Evolutionary conservation across 345 rosid genomes (phyloP), one percentile per base, ranked within the genome.

Genomic region (Eucalyptus sp.): DNA sequence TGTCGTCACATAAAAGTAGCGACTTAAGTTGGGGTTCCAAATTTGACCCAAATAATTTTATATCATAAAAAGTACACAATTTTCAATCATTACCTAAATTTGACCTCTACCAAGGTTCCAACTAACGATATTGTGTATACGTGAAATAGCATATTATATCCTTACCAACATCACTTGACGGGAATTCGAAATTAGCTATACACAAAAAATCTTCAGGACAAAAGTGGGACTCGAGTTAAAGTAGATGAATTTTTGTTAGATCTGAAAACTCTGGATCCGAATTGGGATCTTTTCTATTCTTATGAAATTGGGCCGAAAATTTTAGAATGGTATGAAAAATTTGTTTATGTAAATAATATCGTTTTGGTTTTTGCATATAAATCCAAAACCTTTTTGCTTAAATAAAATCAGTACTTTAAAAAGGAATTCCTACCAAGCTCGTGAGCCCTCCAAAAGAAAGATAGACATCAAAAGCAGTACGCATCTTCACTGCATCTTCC

Each of bases 181-280:
- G 18, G 6, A 31, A 66, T 66, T 66, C 3, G 43, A 60, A 2
- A 20, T 20, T 8, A 20, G 20, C 22, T 7, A 31, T 68, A 31
- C 10, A 16, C 20, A 2, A 31, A 66, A 31, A 66, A 7, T 37
- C 6, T 7, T 29, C 9, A 2, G 31, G 3, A 31, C 5, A 71
- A 71, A 71, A 9, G 7, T 71, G 25, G 5, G 22, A 31, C 22
- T 68, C 2, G 24, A 31, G 3, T 9, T 68, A 17, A 71, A 71
- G 7, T 37, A 1, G 3, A 71, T 71, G 2, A 22, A 5, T 33
- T 68, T 9, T 33, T 18, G 0, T 18, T 0, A 10, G 13, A 71
- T 4, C 9, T 33, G 11, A 33, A 18, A 71, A 71, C 12, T 33
- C 2, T 9, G 4, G 2, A 17, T 37, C 2, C 41, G 25, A 33